Percentiles rank a stretch among this genome's conserved stretches.
These are phyloP conservation scores for Santalum album DNA, from an alignment of 164 flowering plant genomes.

Conservation along the genomic window DNA sequence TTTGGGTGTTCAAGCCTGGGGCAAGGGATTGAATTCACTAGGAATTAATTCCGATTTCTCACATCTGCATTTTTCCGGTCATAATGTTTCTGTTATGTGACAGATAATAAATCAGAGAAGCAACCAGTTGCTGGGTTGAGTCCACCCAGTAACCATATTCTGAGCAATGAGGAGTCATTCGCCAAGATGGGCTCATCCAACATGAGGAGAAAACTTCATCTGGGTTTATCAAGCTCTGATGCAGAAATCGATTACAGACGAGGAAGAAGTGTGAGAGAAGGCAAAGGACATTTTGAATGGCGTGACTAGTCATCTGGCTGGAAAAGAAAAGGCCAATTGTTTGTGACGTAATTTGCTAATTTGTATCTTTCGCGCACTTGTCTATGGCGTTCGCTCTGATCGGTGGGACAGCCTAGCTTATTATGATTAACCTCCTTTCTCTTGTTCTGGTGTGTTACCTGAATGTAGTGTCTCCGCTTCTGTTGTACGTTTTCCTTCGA, in stretches of 20 bases:
- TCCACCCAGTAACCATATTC: constrained; percentile 15
- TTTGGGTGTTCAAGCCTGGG: background rate
- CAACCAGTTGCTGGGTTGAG: constrained; percentile 24
- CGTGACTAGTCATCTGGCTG: constrained; percentile 8
- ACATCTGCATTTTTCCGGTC: background rate
- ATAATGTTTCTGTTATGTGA: background rate
- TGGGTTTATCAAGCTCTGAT: constrained; percentile 68
- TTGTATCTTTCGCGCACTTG: too few species aligned
- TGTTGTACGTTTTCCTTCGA: too few species aligned
- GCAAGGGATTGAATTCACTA: background rate
- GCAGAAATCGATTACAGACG: constrained; percentile 86
- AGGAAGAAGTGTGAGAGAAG: constrained; percentile 63
- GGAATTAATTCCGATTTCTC: background rate
- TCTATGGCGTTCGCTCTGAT: too few species aligned
- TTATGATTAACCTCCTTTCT: too few species aligned
- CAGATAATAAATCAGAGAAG: constrained; percentile 32
- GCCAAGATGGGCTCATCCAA: constrained; percentile 42
- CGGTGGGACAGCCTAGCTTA: too few species aligned
- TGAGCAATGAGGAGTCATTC: constrained; percentile 45
- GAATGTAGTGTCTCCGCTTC: too few species aligned
- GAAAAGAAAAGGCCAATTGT: too few species aligned
- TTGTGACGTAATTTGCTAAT: too few species aligned
- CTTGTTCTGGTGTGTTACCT: too few species aligned
- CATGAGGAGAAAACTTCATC: constrained; percentile 36
- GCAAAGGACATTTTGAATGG: constrained; percentile 28